A percentile compares a stretch with the other conserved stretches of the same genome.
These are phyloP conservation scores for Trichoderma koningiopsis DNA, from an alignment of 2,329 filamentous ascomycete genomes.

Conservation along the genomic window DNA sequence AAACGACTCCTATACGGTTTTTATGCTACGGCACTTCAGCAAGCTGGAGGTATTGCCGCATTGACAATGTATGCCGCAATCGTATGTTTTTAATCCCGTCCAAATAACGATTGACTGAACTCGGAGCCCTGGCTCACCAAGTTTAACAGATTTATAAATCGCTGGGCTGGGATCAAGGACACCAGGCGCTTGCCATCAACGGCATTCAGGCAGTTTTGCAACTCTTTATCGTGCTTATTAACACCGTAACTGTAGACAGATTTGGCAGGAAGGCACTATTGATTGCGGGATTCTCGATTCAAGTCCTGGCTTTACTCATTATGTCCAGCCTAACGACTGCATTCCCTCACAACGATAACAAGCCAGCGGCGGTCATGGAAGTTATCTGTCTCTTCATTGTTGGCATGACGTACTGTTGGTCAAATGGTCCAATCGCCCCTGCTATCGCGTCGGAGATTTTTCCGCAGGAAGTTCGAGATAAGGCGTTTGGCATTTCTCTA, in stretches of 20 bases:
- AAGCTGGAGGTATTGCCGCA: neutral
- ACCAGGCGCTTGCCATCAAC: neutral
- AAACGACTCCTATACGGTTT: neutral
- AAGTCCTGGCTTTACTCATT: neutral
- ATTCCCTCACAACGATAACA: neutral
- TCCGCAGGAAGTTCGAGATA: neutral
- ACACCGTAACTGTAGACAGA: neutral
- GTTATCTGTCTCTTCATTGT: neutral
- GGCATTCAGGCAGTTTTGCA: neutral
- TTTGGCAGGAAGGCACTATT: neutral
- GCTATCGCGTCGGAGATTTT: neutral
- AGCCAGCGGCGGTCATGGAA: neutral
- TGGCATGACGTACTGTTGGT: neutral
- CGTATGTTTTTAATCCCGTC: neutral
- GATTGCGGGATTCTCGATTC: neutral
- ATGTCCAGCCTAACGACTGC: neutral
- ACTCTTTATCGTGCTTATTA: neutral
- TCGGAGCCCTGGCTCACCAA: neutral
- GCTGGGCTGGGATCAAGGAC: neutral
- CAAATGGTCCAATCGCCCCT: neutral
- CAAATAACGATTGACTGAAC: neutral
- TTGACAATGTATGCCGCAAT: neutral
- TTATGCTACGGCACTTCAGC: neutral
- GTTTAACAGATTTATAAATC: neutral
- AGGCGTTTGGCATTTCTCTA: neutral